Evolutionary conservation across 2,329 filamentous ascomycete species (phyloP), one percentile per base, ranked within the genome.

Genomic region (Ophiocordyceps camponoti-saundersi): DNA sequence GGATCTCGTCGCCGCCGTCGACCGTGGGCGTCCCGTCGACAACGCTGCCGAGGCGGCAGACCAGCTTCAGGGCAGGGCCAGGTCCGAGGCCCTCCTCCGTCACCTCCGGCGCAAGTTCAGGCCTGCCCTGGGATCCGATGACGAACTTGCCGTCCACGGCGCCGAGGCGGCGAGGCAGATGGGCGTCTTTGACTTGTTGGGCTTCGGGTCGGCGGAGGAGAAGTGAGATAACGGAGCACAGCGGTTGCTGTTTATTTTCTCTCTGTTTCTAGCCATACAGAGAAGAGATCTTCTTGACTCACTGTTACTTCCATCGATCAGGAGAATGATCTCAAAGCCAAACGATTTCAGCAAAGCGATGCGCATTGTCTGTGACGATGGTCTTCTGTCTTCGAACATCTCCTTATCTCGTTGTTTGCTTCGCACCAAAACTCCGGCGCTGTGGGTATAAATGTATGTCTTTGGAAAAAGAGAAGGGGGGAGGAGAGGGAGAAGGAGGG

Each of bases 91-190:
- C 44, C 55, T 72, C 48, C 65, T 64, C 44, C 61, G 66, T 46
- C 69, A 66, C 46, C 50, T 73, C 44, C 64, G 67, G 49, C 57
- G 58, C 44, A 60, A 60, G 44, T 61, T 64, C 20, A 60, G 66
- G 59, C 59, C 61, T 11, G 53, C 42, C 23, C 52, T 53, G 13
- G 53, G 48, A 10, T 54, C 48, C 3, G 53, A 55, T 32, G 52
- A 53, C 11, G 49, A 57, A 8, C 53, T 53, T 42, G 55, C 55
- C 44, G 52, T 47, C 20, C 49, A 57, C 18, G 55, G 66, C 30
- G 52, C 57, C 21, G 54, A 59, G 42, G 65, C 58, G 45, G 62
- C 65, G n/a, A 53, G 50, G 47, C 57, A 70, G 52, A 70, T 70
- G 68, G 67, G 68, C 42, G 63, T 67, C 51, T 61, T 63, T 46